These are phyloP conservation scores for Leptographium wingfieldii DNA, from an alignment of 2,329 filamentous ascomycete species.

Conservation along the genomic window DNA sequence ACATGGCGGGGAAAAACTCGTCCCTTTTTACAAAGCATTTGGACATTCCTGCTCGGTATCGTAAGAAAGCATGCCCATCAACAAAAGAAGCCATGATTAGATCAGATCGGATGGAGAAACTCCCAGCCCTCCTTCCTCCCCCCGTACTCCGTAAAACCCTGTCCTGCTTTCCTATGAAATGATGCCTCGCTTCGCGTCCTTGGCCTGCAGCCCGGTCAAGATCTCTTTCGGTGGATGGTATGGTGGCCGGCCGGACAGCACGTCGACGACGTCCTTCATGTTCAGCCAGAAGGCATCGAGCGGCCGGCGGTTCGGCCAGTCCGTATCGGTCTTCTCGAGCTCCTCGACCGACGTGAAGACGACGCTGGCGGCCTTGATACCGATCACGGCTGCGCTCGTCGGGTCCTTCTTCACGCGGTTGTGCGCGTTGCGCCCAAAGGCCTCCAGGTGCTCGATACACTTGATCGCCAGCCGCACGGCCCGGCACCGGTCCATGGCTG, in stretches of 20 bases:
- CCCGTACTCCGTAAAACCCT: background rate
- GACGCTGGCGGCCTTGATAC: slow-evolving; percentile 80
- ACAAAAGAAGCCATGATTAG: background rate
- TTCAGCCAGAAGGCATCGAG: slow-evolving; percentile 75
- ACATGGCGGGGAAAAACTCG: too few relatives aligned
- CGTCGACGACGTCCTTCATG: slow-evolving; percentile 71
- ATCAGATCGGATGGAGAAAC: background rate
- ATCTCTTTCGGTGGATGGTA: slow-evolving; percentile 36
- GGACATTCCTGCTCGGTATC: too few relatives aligned
- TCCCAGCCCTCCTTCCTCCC: background rate
- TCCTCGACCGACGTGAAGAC: slow-evolving; percentile 74
- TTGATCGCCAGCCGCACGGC: slow-evolving; percentile 87
- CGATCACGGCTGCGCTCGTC: slow-evolving; percentile 69
- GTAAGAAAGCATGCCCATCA: background rate
- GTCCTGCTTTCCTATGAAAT: background rate
- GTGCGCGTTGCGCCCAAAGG: slow-evolving; percentile 52
- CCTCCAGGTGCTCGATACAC: slow-evolving; percentile 84
- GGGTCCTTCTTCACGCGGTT: slow-evolving; percentile 61
- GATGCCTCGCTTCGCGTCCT: slow-evolving; percentile 46
- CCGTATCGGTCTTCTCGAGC: slow-evolving; percentile 74
- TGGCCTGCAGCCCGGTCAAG: slow-evolving; percentile 40
- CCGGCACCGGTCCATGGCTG: slow-evolving; percentile 89
- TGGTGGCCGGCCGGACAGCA: slow-evolving; percentile 59
- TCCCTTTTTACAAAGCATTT: too few relatives aligned
- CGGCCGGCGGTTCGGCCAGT: slow-evolving; percentile 84